Evolutionary conservation across 305 asterid species (phyloP).

Genomic region (Fraxinus nigra): DNA sequence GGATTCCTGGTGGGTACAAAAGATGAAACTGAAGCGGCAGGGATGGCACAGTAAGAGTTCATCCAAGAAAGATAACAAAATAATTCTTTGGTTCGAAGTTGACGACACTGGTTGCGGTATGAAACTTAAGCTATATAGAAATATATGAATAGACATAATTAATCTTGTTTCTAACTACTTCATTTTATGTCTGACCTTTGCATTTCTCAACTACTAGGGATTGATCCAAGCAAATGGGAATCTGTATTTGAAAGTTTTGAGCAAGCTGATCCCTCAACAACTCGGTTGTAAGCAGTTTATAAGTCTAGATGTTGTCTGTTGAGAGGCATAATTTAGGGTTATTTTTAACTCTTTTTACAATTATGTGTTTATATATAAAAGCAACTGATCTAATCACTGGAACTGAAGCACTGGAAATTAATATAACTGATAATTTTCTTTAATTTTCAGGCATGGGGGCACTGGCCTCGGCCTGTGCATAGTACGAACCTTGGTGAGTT

Average conservation of each 20-base stretch:
- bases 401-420: constrained; percentile 2
- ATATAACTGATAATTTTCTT: constrained; percentile 5
- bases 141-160: constrained; percentile 1
- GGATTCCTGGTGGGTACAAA: constrained; percentile 48
- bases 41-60: constrained; percentile 38
- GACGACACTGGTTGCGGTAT: constrained; percentile 93
- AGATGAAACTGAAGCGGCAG: constrained; percentile 47
- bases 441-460: constrained; percentile 79
- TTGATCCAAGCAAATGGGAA: constrained; percentile 90
- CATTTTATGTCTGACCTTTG: not conserved
- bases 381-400: not conserved
- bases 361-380: not conserved
- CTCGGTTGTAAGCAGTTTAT: constrained; percentile 69
- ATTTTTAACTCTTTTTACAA: not conserved
- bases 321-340: not conserved
- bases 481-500: constrained; percentile 86
- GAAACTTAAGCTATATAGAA: constrained; percentile 22
- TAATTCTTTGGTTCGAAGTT: constrained; percentile 79
- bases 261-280: constrained; percentile 96
- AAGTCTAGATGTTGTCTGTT: not conserved
- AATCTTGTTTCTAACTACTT: not conserved
- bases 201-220: constrained; percentile 44
- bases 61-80: constrained; percentile 58
- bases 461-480: constrained; percentile 97
- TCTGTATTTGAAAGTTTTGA: constrained; percentile 94